Evolutionary conservation across 192 early-diverging fungal species (phyloP).

Genomic region (Martensiomyces pterosporus): DNA sequence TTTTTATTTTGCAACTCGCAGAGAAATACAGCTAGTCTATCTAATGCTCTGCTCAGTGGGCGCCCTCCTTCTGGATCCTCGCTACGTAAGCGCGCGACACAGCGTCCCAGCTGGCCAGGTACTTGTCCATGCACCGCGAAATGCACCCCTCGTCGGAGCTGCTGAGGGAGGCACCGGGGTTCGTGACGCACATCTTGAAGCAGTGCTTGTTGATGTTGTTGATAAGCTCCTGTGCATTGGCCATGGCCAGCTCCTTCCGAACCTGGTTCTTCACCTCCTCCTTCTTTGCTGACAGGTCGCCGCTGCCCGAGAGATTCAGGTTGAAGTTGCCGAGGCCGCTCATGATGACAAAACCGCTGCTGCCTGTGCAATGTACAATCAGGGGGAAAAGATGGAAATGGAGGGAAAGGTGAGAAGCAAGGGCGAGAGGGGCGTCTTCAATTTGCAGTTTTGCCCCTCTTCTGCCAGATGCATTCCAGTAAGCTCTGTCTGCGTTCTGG

Average conservation of each 20-base stretch:
- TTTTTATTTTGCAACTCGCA: conserved; percentile 3
- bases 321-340: background rate
- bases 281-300: conserved; percentile 44
- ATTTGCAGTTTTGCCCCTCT: no score
- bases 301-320: background rate
- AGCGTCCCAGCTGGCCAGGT: conserved; percentile 85
- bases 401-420: no score
- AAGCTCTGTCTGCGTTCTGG: no score
- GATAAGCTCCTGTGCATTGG: conserved; percentile 79
- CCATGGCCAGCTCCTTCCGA: conserved; percentile 69
- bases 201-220: conserved; percentile 89
- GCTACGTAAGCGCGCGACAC: conserved; percentile 71
- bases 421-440: no score
- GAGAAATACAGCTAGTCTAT: no score
- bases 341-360: background rate
- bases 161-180: conserved; percentile 66
- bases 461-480: no score
- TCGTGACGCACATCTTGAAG: conserved; percentile 75
- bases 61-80: conserved; percentile 70
- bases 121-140: conserved; percentile 80
- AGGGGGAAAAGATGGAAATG: background rate
- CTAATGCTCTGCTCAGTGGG: no score
- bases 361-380: background rate
- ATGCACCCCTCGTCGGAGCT: conserved; percentile 71
- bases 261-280: conserved; percentile 76